A percentile compares a stretch with the other conserved stretches of the same genome.
phyloP scores from a whole-genome alignment of 257 asterid species.

The Solanum sitiens region DNA sequence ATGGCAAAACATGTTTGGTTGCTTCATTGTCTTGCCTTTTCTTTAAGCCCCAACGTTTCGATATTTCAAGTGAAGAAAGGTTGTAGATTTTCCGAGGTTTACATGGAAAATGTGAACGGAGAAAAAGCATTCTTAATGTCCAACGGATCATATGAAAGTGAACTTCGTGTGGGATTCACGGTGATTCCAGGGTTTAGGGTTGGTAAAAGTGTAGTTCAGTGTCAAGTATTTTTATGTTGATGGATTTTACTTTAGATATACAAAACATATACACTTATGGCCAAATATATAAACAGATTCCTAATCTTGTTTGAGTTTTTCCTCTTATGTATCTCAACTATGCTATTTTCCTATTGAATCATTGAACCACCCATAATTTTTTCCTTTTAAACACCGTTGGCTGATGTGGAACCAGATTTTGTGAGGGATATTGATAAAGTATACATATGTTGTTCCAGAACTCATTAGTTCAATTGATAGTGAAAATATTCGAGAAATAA shows the following conservation, averaged over 20 bases:
- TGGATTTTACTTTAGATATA: background rate
- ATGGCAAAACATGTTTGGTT: constrained; percentile 81
- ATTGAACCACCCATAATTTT: too few species aligned
- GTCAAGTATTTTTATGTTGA: constrained; percentile 35
- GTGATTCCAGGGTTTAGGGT: constrained; percentile 57
- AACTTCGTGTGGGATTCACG: constrained; percentile 50
- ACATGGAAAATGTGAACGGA: constrained; percentile 58
- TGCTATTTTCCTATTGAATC: too few species aligned
- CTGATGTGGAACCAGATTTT: too few species aligned
- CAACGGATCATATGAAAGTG: constrained; percentile 6
- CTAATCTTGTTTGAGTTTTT: too few species aligned
- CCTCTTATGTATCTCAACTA: too few species aligned
- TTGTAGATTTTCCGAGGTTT: constrained; percentile 55
- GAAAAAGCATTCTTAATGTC: constrained; percentile 32
- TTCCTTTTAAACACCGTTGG: too few species aligned
- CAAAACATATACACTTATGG: background rate
- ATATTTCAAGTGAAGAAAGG: constrained; percentile 43
- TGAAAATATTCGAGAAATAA: too few species aligned
- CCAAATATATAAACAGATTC: too few species aligned
- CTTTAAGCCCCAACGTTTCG: constrained; percentile 35
- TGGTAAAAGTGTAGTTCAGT: constrained; percentile 24
- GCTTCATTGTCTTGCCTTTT: constrained; percentile 56
- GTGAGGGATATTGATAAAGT: too few species aligned
- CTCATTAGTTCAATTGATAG: too few species aligned
- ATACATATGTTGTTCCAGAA: too few species aligned